Conservation (phyloP, 495 filamentous ascomycete genomes). For the Cercophora samala region DNA sequence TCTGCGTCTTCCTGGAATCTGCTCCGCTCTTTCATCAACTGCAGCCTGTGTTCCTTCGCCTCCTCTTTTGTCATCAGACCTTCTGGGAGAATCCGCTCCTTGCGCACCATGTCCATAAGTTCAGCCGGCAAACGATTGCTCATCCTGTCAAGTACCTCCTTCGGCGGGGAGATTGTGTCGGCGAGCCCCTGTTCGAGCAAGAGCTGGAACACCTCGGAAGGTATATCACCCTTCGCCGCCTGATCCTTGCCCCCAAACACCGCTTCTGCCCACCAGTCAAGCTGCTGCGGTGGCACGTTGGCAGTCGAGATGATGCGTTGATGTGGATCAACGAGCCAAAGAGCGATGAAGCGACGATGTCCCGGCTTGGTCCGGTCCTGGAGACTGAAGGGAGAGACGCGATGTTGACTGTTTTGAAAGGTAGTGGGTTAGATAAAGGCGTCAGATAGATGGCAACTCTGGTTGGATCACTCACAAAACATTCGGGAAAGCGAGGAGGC, state of each 20-base stretch:
- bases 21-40: conserved; percentile 49
- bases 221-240: conserved; percentile 16
- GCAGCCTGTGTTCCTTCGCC: conserved; percentile 42
- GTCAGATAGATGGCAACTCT: not conserved
- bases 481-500: conserved; percentile 44
- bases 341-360: conserved; percentile 53
- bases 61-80: conserved; percentile 42
- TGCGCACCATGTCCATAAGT: conserved; percentile 38
- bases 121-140: conserved; percentile 36
- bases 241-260: conserved; percentile 16
- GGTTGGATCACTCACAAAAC: conserved; percentile 21
- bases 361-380: conserved; percentile 49
- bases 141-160: conserved; percentile 21
- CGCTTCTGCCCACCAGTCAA: conserved; percentile 41
- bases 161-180: conserved; percentile 16
- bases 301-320: conserved; percentile 50
- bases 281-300: conserved; percentile 55
- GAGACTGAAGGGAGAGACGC: conserved; percentile 49
- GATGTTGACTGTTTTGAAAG: conserved; percentile 42
- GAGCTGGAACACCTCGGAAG: conserved; percentile 31
- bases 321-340: conserved; percentile 58
- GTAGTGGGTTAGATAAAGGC: not conserved
- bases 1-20: conserved; percentile 1
- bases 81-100: conserved; percentile 23
- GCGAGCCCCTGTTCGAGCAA: conserved; percentile 36